Percentiles rank a stretch among this genome's conserved stretches.
Evolutionary conservation across 2,329 filamentous ascomycete genomes (phyloP).

Genomic region (Xylaria digitata): DNA sequence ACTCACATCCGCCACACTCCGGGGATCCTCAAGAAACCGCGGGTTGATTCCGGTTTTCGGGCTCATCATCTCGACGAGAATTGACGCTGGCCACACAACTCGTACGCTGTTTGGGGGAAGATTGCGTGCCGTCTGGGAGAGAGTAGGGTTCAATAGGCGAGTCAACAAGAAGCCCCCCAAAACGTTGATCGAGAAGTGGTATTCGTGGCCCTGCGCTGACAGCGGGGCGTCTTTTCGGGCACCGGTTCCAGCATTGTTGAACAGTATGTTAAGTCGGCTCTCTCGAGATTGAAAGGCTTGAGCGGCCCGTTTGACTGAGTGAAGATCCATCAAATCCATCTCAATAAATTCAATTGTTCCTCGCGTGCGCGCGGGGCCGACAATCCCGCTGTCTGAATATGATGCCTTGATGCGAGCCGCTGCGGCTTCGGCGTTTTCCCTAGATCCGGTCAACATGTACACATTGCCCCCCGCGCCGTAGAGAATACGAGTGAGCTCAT

Average conservation of each 20-base stretch:
- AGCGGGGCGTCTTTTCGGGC: constrained; percentile 36
- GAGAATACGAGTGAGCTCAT: too few relatives aligned
- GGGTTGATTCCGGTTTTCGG: constrained; percentile 38
- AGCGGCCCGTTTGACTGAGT: not conserved
- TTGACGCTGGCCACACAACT: constrained; percentile 41
- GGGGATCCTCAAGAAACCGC: constrained; percentile 32
- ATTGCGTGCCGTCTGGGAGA: constrained; percentile 36
- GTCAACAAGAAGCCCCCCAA: constrained; percentile 39
- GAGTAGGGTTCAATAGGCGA: constrained; percentile 38
- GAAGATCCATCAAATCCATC: constrained; percentile 4
- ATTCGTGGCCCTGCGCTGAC: constrained; percentile 41
- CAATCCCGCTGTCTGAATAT: constrained; percentile 17
- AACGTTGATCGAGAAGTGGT: constrained; percentile 42
- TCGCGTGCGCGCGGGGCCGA: not conserved
- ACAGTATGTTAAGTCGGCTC: constrained; percentile 39
- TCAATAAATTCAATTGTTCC: not conserved
- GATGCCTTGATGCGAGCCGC: constrained; percentile 38
- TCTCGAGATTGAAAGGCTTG: not conserved
- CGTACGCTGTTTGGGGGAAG: constrained; percentile 35
- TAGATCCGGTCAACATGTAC: constrained; percentile 60
- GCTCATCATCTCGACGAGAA: constrained; percentile 40
- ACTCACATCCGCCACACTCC: constrained; percentile 24
- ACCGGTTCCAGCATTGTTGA: constrained; percentile 45
- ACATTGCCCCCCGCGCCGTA: constrained; percentile 50
- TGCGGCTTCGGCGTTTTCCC: constrained; percentile 38